Evolutionary conservation across 148 eudicot genomes (phyloP).

Genomic region (Chenopodium berlandieri): DNA sequence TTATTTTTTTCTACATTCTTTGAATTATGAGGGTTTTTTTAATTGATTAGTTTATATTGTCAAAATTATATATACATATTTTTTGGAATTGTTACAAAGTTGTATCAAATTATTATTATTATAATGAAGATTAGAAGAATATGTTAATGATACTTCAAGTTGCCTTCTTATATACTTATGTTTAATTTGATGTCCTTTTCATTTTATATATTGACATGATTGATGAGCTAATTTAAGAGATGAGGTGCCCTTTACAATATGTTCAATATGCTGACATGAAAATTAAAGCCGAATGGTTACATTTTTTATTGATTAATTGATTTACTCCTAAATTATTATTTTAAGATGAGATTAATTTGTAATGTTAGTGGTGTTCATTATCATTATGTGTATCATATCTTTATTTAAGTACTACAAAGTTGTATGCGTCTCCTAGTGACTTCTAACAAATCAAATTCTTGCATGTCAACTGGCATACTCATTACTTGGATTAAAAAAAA

Average conservation of each 20-base stretch:
- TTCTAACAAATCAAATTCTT: not conserved
- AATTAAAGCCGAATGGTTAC: not conserved
- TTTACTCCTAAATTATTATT: not conserved
- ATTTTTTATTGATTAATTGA: not conserved
- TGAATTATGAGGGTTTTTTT: constrained; percentile 5
- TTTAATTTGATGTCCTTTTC: not conserved
- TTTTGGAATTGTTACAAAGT: constrained; percentile 5
- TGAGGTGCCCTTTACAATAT: not conserved
- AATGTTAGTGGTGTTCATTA: not conserved
- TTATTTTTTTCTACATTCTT: constrained; percentile 5
- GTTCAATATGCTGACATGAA: not conserved
- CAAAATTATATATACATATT: not conserved
- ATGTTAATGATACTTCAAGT: not conserved
- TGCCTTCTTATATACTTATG: not conserved
- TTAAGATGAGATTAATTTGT: not conserved
- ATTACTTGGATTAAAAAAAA: not conserved
- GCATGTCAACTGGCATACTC: not conserved
- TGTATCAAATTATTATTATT: not conserved
- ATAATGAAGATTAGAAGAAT: not conserved
- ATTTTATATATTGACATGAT: not conserved
- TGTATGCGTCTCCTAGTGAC: not conserved
- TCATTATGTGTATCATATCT: too few species aligned
- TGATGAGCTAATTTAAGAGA: not conserved
- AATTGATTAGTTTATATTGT: not conserved
- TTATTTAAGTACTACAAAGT: not conserved